These are phyloP conservation scores for Fusarium sp. DNA, from an alignment of 2,329 filamentous ascomycete species.

Conservation along the genomic window DNA sequence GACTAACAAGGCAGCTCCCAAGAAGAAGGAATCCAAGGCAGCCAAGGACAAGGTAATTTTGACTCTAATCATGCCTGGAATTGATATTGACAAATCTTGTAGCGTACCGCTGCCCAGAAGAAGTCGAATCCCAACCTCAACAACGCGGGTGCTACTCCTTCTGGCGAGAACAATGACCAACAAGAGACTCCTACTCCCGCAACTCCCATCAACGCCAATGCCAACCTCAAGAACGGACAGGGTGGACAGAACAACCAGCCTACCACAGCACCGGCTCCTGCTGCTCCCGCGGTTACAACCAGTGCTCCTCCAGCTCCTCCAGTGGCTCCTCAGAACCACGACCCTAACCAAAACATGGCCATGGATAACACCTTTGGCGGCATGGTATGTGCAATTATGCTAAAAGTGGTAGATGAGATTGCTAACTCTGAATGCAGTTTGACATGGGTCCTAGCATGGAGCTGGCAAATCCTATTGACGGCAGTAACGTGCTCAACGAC, in stretches of 20 bases:
- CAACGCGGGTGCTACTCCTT: constrained; percentile 61
- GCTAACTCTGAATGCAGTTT: constrained; percentile 44
- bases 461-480: constrained; percentile 62
- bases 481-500: constrained; percentile 67
- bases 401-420: constrained; percentile 7
- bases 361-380: constrained; percentile 54
- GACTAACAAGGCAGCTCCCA: constrained; percentile 74
- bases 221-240: constrained; percentile 53
- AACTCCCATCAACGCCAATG: constrained; percentile 60
- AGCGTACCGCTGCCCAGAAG: constrained; percentile 66
- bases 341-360: constrained; percentile 51
- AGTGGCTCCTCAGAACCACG: constrained; percentile 27
- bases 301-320: constrained; percentile 43
- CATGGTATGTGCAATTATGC: constrained; percentile 52
- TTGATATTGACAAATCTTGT: constrained; percentile 24
- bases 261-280: constrained; percentile 42
- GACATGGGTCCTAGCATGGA: constrained; percentile 59
- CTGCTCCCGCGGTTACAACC: constrained; percentile 46
- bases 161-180: constrained; percentile 63
- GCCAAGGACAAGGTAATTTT: constrained; percentile 71
- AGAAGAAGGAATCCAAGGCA: constrained; percentile 75
- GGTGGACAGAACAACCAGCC: constrained; percentile 47
- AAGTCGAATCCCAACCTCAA: constrained; percentile 65
- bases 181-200: constrained; percentile 67
- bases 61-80: background rate